These are phyloP conservation scores for Arabis hirsuta DNA, from an alignment of 345 rosid genomes.

Conservation along the genomic window DNA sequence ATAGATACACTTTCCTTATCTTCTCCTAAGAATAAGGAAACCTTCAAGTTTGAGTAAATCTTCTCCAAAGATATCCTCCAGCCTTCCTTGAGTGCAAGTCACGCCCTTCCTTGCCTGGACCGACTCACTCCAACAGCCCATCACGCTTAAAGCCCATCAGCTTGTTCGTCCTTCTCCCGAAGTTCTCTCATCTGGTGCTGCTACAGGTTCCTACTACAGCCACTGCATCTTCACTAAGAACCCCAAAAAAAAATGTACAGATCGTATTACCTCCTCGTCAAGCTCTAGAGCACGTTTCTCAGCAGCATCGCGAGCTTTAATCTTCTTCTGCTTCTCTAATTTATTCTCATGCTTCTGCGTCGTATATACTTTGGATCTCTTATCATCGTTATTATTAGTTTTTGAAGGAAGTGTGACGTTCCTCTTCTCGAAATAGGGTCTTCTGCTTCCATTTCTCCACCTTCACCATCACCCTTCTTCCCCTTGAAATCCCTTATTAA, in stretches of 20 bases:
- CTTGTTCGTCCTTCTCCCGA: no score
- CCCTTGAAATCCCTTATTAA: conserved; percentile 58
- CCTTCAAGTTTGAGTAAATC: no score
- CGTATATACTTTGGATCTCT: conserved; percentile 77
- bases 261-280: conserved; percentile 74
- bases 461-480: conserved; percentile 44
- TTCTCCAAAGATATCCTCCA: no score
- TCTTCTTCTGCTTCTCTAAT: conserved; percentile 85
- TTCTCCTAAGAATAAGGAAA: no score
- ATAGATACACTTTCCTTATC: no score
- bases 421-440: conserved; percentile 43
- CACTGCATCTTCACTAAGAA: no score
- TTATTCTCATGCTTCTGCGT: conserved; percentile 84
- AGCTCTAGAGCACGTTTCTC: conserved; percentile 84
- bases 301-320: conserved; percentile 75
- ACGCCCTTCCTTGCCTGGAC: no score
- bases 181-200: no score
- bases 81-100: no score
- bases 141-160: no score
- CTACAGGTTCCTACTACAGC: no score
- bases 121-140: no score
- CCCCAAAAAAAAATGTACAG: background rate
- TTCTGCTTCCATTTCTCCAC: conserved; percentile 43
- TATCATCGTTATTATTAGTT: conserved; percentile 92
- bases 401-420: conserved; percentile 76